Percentiles rank a stretch among this genome's conserved stretches.
Evolutionary conservation across 768 basidiomycete species (phyloP).

Genomic region (Pseudohyphozyma bogoriensis): DNA sequence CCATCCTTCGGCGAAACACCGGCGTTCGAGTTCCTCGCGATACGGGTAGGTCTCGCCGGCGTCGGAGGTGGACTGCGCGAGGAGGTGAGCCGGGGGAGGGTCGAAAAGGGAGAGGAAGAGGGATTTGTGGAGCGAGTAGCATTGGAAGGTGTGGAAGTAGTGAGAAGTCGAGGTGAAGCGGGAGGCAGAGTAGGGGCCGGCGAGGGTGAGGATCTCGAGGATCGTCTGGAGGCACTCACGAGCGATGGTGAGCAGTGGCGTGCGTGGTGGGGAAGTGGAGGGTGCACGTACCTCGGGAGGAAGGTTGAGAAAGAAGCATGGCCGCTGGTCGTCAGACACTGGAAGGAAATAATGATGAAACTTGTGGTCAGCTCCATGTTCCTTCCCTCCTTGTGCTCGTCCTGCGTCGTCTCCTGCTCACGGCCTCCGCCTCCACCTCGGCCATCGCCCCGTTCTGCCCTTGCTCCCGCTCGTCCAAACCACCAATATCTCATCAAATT

Average conservation of each 20-base stretch:
- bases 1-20: background rate
- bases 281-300: background rate
- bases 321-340: background rate
- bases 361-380: too few species aligned
- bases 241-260: background rate
- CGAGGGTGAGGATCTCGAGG: background rate
- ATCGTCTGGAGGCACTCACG: background rate
- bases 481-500: too few species aligned
- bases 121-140: background rate
- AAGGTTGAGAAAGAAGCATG: background rate
- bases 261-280: background rate
- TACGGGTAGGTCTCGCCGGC: background rate
- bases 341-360: background rate
- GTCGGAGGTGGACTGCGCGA: background rate
- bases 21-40: background rate
- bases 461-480: too few species aligned
- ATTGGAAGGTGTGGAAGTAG: background rate
- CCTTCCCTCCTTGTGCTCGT: too few species aligned
- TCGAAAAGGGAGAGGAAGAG: background rate
- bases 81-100: background rate
- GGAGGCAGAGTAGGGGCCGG: background rate
- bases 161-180: background rate
- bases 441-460: too few species aligned
- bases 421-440: too few species aligned
- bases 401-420: too few species aligned